Evolutionary conservation across 2,329 filamentous ascomycete species (phyloP).

Genomic region (Emergomyces pasteurianus): DNA sequence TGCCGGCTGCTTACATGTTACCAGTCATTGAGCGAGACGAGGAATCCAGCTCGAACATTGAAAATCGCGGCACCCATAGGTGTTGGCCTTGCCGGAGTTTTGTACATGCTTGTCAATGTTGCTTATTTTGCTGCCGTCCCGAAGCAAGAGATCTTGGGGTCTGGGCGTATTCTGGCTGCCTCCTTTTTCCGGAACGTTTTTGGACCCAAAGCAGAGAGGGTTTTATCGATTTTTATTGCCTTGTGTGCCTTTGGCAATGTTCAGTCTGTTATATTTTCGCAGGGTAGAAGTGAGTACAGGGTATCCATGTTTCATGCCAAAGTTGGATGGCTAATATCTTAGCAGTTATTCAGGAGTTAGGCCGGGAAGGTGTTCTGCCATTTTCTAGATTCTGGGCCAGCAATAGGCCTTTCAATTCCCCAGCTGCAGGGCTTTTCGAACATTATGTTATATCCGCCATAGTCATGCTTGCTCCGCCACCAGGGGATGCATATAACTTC

Average conservation of each 20-base stretch:
- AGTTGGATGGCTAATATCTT: slow-evolving; percentile 3
- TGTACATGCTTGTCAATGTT: slow-evolving; percentile 48
- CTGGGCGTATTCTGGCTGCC: slow-evolving; percentile 44
- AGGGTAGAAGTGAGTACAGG: slow-evolving; percentile 25
- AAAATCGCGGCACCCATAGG: slow-evolving; percentile 46
- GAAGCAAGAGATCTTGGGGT: slow-evolving; percentile 42
- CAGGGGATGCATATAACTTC: slow-evolving; percentile 58
- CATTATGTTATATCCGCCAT: slow-evolving; percentile 56
- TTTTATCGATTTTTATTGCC: slow-evolving; percentile 49
- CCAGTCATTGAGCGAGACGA: slow-evolving; percentile 42
- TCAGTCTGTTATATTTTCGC: slow-evolving; percentile 43
- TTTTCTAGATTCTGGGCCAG: slow-evolving; percentile 57
- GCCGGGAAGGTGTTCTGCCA: slow-evolving; percentile 57
- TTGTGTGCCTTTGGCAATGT: slow-evolving; percentile 51
- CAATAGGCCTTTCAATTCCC: slow-evolving; percentile 55
- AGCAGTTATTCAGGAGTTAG: slow-evolving; percentile 44
- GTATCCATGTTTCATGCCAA: not conserved
- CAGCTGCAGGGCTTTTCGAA: slow-evolving; percentile 46
- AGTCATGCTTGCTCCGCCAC: slow-evolving; percentile 53
- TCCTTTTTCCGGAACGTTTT: slow-evolving; percentile 51
- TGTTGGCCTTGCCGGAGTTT: slow-evolving; percentile 41
- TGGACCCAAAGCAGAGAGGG: slow-evolving; percentile 41
- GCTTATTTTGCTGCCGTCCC: slow-evolving; percentile 50
- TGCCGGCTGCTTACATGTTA: slow-evolving; percentile 13
- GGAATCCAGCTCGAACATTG: slow-evolving; percentile 46